A percentile compares a stretch with the other conserved stretches of the same genome.
These are phyloP conservation scores for Spirogloea muscicola DNA, from an alignment of 139 green algal species.

Conservation along the genomic window DNA sequence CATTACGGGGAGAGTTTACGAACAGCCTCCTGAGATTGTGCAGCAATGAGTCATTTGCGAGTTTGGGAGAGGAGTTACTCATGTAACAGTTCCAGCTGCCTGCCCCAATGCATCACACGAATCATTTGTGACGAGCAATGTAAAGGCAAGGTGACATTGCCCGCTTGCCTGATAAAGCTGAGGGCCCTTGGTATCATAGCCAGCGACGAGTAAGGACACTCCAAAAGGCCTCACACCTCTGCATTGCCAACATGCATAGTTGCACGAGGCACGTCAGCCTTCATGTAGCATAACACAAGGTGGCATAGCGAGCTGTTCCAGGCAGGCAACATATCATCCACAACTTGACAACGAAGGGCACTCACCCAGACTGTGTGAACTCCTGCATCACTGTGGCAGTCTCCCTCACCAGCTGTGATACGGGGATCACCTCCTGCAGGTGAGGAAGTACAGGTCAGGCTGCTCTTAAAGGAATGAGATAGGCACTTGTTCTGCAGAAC, in stretches of 20 bases:
- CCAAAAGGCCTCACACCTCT: conserved; percentile 96
- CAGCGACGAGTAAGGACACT: conserved; percentile 93
- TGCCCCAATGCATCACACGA: not conserved
- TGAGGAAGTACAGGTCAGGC: not conserved
- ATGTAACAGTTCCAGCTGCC: too few species aligned
- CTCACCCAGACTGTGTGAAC: conserved; percentile 78
- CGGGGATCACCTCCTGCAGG: conserved; percentile 82
- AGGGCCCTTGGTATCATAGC: conserved; percentile 87
- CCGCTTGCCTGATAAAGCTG: conserved; percentile 99
- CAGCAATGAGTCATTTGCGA: too few species aligned
- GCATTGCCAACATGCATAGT: too few species aligned
- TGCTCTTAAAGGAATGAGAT: not conserved
- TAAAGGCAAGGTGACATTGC: not conserved
- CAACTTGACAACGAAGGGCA: too few species aligned
- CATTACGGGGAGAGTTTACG: too few species aligned
- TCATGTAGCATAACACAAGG: too few species aligned
- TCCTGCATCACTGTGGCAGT: conserved; percentile 98
- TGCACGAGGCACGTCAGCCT: too few species aligned
- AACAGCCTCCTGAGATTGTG: too few species aligned
- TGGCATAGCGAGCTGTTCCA: too few species aligned
- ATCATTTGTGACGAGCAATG: not conserved
- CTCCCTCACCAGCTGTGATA: conserved; percentile 94
- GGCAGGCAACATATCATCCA: too few species aligned
- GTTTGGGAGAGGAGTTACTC: too few species aligned
- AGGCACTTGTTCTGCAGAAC: not conserved